phyloP scores from a whole-genome alignment of 2,329 filamentous ascomycete genomes.

The Colletotrichum eleusines region DNA sequence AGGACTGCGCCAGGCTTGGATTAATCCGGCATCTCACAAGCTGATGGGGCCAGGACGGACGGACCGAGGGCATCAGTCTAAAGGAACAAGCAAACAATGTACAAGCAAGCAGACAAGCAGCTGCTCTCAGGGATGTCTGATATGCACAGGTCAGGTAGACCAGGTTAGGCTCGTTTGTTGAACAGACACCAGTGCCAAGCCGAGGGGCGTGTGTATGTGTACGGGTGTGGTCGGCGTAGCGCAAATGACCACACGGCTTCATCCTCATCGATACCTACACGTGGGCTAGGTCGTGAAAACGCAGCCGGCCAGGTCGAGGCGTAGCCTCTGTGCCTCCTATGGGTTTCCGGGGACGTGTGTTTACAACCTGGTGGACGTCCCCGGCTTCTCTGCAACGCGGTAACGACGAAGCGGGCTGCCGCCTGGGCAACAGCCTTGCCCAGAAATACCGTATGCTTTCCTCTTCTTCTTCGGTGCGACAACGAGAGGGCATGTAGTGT shows the following conservation, averaged over 20 bases:
- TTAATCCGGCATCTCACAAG: constrained; percentile 26
- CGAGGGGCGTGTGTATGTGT: not conserved
- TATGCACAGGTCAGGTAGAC: constrained; percentile 19
- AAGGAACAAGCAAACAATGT: constrained; percentile 1
- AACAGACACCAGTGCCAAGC: constrained; percentile 10
- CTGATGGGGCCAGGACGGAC: not conserved
- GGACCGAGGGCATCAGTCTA: constrained; percentile 1
- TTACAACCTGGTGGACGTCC: constrained; percentile 14
- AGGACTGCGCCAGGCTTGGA: constrained; percentile 24
- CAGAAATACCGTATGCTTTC: constrained; percentile 13
- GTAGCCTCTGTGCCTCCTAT: constrained; percentile 2
- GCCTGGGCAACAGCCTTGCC: constrained; percentile 6
- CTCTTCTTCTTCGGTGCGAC: too few species aligned
- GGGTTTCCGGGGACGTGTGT: constrained; percentile 5
- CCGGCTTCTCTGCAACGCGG: constrained; percentile 5
- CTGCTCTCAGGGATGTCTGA: constrained; percentile 12
- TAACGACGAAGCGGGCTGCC: constrained; percentile 14
- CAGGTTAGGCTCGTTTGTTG: constrained; percentile 1
- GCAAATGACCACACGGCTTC: constrained; percentile 11
- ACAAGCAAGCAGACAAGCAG: constrained; percentile 13
- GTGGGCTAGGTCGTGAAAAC: not conserved
- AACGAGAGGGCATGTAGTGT: not conserved
- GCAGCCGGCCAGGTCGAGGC: constrained; percentile 24
- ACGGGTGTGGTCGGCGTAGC: constrained; percentile 1
- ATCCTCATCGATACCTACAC: constrained; percentile 1